Evolutionary conservation across 179 eudicot genomes (phyloP).

Genomic region (Vitellaria paradoxa): DNA sequence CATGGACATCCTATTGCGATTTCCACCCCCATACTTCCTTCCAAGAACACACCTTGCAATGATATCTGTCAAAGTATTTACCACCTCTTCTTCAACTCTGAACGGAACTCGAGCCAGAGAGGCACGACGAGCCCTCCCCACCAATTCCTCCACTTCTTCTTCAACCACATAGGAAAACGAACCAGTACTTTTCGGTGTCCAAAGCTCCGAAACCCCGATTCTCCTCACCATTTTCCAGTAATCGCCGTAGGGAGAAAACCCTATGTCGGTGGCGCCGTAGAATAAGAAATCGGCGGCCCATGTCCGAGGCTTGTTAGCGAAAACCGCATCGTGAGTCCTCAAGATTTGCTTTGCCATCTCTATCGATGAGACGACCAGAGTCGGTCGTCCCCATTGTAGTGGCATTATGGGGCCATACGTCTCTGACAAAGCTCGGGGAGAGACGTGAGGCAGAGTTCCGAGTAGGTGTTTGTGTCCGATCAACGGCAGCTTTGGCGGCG

Average conservation of each 20-base stretch:
- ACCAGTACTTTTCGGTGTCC: not conserved
- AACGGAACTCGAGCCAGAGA: not conserved
- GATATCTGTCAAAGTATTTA: not conserved
- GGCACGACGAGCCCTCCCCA: not conserved
- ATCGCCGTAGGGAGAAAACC: not conserved
- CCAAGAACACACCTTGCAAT: not conserved
- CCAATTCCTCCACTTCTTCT: not conserved
- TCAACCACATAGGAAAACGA: not conserved
- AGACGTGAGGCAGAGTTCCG: not conserved
- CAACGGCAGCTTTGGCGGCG: not conserved
- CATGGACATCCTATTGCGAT: not conserved
- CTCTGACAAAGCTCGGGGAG: not conserved
- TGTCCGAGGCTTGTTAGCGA: not conserved
- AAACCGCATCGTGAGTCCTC: not conserved
- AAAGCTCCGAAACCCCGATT: not conserved
- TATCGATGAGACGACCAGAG: not conserved
- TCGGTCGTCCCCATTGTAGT: not conserved
- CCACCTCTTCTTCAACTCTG: constrained; percentile 4
- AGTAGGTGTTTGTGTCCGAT: constrained; percentile 9
- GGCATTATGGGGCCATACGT: not conserved
- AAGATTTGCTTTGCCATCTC: not conserved
- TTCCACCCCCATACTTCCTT: not conserved
- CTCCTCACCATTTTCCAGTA: constrained; percentile 1
- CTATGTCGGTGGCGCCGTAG: not conserved
- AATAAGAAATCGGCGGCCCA: not conserved